Percentiles rank a stretch among this genome's conserved stretches.
Conservation (phyloP, 306 rosid genomes). For the Rubus idaeus region DNA sequence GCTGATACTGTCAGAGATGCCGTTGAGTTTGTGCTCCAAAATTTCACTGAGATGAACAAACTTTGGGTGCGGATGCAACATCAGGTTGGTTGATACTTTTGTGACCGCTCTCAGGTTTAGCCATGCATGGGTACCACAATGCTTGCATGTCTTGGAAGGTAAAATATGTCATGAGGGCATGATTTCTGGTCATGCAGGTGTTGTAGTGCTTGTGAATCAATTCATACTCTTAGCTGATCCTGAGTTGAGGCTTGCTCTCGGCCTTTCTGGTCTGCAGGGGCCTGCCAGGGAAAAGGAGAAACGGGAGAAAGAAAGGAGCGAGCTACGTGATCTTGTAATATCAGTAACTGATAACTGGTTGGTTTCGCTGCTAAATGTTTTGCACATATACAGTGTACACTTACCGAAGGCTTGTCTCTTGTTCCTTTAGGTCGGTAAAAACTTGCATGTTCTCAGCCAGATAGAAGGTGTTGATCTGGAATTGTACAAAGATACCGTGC, state of each 20-base stretch:
- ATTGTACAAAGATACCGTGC: slow-evolving; percentile 90
- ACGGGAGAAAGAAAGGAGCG: slow-evolving; percentile 96
- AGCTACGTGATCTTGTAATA: slow-evolving; percentile 98
- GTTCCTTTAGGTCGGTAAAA: slow-evolving; percentile 90
- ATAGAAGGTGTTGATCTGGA: slow-evolving; percentile 97
- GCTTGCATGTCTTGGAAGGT: slow-evolving; percentile 60
- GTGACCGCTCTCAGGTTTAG: slow-evolving; percentile 38
- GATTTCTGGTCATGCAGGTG: slow-evolving; percentile 74
- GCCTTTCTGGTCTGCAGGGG: slow-evolving; percentile 99
- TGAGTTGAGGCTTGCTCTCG: slow-evolving; percentile 99
- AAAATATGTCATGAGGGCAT: slow-evolving; percentile 56
- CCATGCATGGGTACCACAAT: slow-evolving; percentile 44
- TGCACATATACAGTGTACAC: slow-evolving; percentile 46
- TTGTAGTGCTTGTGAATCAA: slow-evolving; percentile 60
- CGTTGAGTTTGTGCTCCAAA: slow-evolving; percentile 62
- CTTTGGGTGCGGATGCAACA: slow-evolving; percentile 76
- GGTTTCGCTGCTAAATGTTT: slow-evolving; percentile 52
- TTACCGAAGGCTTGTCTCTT: slow-evolving; percentile 61
- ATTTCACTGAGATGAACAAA: slow-evolving; percentile 66
- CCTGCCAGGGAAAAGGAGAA: slow-evolving; percentile 96
- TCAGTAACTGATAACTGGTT: slow-evolving; percentile 63
- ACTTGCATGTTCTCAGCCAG: slow-evolving; percentile 94
- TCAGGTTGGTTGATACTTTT: slow-evolving; percentile 55
- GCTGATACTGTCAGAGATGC: slow-evolving; percentile 60
- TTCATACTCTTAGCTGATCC: slow-evolving; percentile 99